Base-by-base conservation (phyloP, 164 flowering plant genomes). In the Aristolochia contorta region DNA sequence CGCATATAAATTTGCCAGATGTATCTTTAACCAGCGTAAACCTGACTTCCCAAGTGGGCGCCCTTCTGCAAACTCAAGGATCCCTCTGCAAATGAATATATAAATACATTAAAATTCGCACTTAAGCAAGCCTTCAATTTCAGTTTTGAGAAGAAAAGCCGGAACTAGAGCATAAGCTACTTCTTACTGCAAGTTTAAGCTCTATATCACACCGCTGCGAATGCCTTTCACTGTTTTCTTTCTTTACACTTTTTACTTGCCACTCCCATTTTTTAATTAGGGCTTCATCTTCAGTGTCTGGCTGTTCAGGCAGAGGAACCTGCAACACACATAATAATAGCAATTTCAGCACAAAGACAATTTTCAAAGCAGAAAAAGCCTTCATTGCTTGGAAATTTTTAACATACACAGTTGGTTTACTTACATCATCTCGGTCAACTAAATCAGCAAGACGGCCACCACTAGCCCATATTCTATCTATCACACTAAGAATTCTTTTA, bases 1-100 rank as follows among this genome's bases (percentile, higher is more conserved):
- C 71, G 84, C 99, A 81, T 76, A 94, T 63, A 90, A 46, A 80
- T 94, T 94, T 62, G 97, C 96, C 74, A 88, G 47, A 72, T 94
- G 97, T 76, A 94, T 91, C 76, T 94, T 94, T 67, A 91, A 79
- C 99, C 99, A 94, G 33, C 65, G 77, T 56, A 94, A 71, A 47
- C 97, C 99, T 21, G 96, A 85, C 60, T 81, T 75, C 59, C 96
- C 96, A 65, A 94, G 89, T 65, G 88, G 91, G 30, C 92, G 86
- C 46, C 99, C 99, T 74, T 86, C 97, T 45, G 97, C 85, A 78
- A 94, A 94, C 72, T 94, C 96, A 43, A 94, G 73, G 58, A 84
- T 70, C 24, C 99, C 99, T 53, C 99, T 83, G 62, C 99, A 94
- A 19, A 22, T n/a, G 22, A 3, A 10, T 6, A 69, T 23, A n/a